These are phyloP conservation scores for Patellaria atrata DNA, from an alignment of 495 filamentous ascomycete species.

Conservation along the genomic window DNA sequence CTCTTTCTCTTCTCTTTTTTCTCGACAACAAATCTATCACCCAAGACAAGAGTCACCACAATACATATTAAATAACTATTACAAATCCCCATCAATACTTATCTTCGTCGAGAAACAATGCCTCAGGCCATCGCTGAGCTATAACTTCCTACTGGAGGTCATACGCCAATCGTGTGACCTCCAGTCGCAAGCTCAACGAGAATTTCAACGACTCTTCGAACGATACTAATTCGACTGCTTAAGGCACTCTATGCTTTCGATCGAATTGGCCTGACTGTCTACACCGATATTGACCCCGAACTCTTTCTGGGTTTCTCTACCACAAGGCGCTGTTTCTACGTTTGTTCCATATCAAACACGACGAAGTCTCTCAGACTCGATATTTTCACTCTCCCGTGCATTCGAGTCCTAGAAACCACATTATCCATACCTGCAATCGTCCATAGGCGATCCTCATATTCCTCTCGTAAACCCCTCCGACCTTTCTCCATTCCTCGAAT, in stretches of 20 bases:
- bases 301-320: too few species aligned
- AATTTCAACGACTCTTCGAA: constrained; percentile 60
- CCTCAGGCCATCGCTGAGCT: constrained; percentile 86
- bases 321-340: too few species aligned
- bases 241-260: constrained; percentile 18
- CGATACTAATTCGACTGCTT: constrained; percentile 51
- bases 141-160: constrained; percentile 78
- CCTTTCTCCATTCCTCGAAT: too few species aligned
- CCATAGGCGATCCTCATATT: too few species aligned
- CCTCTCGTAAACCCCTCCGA: too few species aligned
- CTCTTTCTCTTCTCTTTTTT: constrained; percentile 6
- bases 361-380: too few species aligned
- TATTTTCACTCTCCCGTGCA: too few species aligned
- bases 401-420: too few species aligned
- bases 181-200: constrained; percentile 72
- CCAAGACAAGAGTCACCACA: constrained; percentile 58
- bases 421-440: too few species aligned
- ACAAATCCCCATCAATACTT: constrained; percentile 28
- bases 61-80: constrained; percentile 7
- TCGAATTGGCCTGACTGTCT: too few species aligned
- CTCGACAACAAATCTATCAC: constrained; percentile 23
- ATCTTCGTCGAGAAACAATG: constrained; percentile 70
- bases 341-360: too few species aligned
- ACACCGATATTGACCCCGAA: too few species aligned
- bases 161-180: constrained; percentile 51